Conservation (phyloP, 768 basidiomycete genomes). For the Vishniacozyma victoriae region DNA sequence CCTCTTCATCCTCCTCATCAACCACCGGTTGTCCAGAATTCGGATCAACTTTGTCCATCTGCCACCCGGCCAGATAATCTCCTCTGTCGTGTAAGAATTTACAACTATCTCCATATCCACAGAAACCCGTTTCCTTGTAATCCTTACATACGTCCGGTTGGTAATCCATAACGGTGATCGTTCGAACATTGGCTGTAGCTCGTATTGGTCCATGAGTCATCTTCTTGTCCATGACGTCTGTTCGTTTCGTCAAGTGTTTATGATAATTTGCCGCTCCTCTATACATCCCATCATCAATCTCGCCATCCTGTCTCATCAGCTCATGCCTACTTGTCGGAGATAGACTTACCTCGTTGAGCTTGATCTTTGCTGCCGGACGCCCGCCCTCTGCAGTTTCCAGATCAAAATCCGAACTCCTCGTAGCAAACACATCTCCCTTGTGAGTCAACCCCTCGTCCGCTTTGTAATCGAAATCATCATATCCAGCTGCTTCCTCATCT, state of each 20-base stretch:
- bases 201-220: slow-evolving; percentile 67
- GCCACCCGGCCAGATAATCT: slow-evolving; percentile 89
- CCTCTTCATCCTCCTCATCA: slow-evolving; percentile 54
- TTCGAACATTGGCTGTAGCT: slow-evolving; percentile 71
- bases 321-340: too few species aligned
- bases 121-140: slow-evolving; percentile 99
- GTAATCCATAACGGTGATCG: slow-evolving; percentile 92
- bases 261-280: slow-evolving; percentile 76
- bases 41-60: slow-evolving; percentile 80
- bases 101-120: slow-evolving; percentile 97
- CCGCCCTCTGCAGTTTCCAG: slow-evolving; percentile 71
- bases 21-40: slow-evolving; percentile 46
- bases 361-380: slow-evolving; percentile 67
- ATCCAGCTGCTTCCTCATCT: slow-evolving; percentile 48
- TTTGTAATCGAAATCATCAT: slow-evolving; percentile 55
- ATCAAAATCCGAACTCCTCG: slow-evolving; percentile 64
- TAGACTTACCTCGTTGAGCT: slow-evolving; percentile 51
- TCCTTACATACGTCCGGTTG: slow-evolving; percentile 99
- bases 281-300: slow-evolving; percentile 77
- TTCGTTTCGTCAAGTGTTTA: slow-evolving; percentile 67
- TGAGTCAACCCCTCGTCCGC: slow-evolving; percentile 49
- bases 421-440: slow-evolving; percentile 68
- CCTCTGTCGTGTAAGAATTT: slow-evolving; percentile 98
- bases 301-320: slow-evolving; percentile 59
- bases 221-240: slow-evolving; percentile 82